A percentile compares a stretch with the other conserved stretches of the same genome.
Conservation (phyloP, 2,329 filamentous ascomycete species). For the Intubia oerlemansii region DNA sequence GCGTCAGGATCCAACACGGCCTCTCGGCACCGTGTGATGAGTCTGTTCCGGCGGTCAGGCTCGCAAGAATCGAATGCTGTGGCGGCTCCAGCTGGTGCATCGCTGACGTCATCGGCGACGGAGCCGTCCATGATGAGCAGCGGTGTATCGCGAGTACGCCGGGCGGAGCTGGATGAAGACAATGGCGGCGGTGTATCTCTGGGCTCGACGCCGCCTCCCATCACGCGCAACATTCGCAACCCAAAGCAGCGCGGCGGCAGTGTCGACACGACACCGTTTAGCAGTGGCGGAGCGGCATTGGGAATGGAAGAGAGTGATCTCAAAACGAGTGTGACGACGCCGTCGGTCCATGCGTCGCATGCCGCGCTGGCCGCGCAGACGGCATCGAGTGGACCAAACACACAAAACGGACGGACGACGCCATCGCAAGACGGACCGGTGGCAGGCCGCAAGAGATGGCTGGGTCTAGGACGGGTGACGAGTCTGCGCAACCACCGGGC, state of each 20-base stretch:
- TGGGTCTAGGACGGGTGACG: slow-evolving; percentile 12
- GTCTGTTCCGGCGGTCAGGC: slow-evolving; percentile 29
- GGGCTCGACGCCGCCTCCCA: slow-evolving; percentile 34
- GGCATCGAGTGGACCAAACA: too few species aligned
- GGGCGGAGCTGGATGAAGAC: too few species aligned
- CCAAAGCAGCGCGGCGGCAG: slow-evolving; percentile 5
- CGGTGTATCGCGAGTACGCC: too few species aligned
- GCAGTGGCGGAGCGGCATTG: too few species aligned
- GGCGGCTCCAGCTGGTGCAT: slow-evolving; percentile 7
- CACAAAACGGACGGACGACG: too few species aligned
- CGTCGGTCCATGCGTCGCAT: too few species aligned
- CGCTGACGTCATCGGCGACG: slow-evolving; percentile 10
- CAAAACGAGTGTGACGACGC: too few species aligned
- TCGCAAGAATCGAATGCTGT: slow-evolving; percentile 11
- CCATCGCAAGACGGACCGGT: too few species aligned
- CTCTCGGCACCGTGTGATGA: slow-evolving; percentile 22
- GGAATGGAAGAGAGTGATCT: too few species aligned
- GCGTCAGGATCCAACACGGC: slow-evolving; percentile 19
- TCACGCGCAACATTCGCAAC: slow-evolving; percentile 20
- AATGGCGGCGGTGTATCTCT: slow-evolving; percentile 7
- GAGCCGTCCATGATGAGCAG: too few species aligned
- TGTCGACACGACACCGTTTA: slow-evolving; percentile 3
- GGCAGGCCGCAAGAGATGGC: slow-evolving; percentile 14
- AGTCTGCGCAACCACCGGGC: slow-evolving; percentile 12
- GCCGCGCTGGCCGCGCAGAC: too few species aligned